Evolutionary conservation across 1,284 basidiomycete genomes (phyloP).

Genomic region (Fomitopsis schrenkii): DNA sequence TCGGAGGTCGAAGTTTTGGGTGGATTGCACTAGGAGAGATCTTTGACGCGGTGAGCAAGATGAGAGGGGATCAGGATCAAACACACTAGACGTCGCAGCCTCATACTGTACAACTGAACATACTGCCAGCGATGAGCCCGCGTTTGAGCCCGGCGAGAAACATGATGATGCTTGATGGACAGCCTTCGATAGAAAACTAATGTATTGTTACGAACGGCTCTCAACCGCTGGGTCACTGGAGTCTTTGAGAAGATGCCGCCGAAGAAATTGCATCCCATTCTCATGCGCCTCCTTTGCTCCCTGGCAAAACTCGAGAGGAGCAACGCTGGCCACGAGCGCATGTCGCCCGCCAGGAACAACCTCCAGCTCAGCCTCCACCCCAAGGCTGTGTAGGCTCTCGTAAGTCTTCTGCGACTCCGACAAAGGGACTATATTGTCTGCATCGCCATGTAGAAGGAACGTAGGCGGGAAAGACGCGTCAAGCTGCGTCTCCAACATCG

Average conservation of each 20-base stretch:
- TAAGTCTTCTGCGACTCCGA: background rate
- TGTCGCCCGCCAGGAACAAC: background rate
- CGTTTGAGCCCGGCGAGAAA: too few species aligned
- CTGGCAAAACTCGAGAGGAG: background rate
- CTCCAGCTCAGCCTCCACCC: background rate
- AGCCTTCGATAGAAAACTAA: too few species aligned
- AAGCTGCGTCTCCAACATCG: background rate
- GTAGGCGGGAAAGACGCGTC: background rate
- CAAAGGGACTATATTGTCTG: background rate
- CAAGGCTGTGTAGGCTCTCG: background rate
- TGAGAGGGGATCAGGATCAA: too few species aligned
- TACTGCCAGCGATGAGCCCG: too few species aligned
- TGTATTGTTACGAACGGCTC: too few species aligned
- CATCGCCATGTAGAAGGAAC: background rate
- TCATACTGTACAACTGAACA: too few species aligned
- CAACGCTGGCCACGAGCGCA: background rate
- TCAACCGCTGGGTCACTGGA: too few species aligned
- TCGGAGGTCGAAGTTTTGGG: slow-evolving; percentile 59
- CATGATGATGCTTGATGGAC: too few species aligned
- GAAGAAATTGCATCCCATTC: background rate
- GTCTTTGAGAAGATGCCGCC: background rate
- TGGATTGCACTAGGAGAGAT: slow-evolving; percentile 55
- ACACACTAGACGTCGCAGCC: too few species aligned
- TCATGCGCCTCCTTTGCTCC: background rate
- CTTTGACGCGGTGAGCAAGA: slow-evolving; percentile 34